Evolutionary conservation across 352 stramenopile genomes (phyloP), one percentile per base, ranked within the genome.

Genomic region (Phytopythium cucurbitacearum): DNA sequence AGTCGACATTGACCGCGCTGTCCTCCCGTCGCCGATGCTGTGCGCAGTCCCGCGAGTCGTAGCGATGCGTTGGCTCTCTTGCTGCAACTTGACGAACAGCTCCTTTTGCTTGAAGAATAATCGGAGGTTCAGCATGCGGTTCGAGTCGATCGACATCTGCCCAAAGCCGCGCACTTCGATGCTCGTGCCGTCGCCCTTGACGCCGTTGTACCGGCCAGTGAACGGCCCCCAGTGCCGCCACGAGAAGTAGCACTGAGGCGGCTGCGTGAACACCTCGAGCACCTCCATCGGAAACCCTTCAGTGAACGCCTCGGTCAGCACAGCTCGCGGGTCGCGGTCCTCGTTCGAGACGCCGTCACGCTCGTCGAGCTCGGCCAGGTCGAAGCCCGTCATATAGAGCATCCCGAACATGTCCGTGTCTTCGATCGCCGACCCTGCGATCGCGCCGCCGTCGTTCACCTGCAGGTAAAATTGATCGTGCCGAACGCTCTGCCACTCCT

Each of bases 161-260:
- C 78, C 82, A 57, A 91, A 93, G 39, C 82, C 82, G 9, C 76
- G 71, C 41, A 93, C 47, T 44, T 91, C 76, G 3, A 93, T 46
- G 21, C 69, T 66, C 35, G 67, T 61, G 44, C 76, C 77, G 46
- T 88, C 71, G 38, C 83, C 80, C 16, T 80, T 77, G 6, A 86
- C 58, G 28, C 80, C 83, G 43, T 75, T 67, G 63, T 78, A 89
- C 16, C 69, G 69, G 13, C 83, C 83, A 0, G 76, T 79, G 57
- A 91, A 93, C 7, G 70, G 65, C 0, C 78, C 83, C 83, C 83
- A 93, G 57, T 93, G 83, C 10, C 80, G 68, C 83, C 83, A 93
- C 37, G 76, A 71, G 43, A 93, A 93, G 55, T 90, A 82, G 55
- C 82, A 89, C 39, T 76, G 65, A 28, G 83, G 83, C 32, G 76